Evolutionary conservation across 2,329 filamentous ascomycete species (phyloP).

Genomic region (Tympanopsis confertula): DNA sequence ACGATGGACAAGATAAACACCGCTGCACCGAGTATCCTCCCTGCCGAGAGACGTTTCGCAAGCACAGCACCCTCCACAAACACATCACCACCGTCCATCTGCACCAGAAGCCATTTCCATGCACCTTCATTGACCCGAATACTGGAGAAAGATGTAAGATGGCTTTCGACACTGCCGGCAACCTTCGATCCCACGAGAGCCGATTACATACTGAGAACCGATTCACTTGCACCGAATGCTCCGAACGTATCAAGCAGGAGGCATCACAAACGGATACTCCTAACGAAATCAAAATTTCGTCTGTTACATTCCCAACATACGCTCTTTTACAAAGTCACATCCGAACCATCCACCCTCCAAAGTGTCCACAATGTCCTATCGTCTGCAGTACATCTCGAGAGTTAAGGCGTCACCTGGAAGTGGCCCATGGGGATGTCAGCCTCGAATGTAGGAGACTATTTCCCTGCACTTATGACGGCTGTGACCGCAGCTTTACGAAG

Average conservation of each 20-base stretch:
- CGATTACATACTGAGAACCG: constrained; percentile 58
- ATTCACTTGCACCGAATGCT: constrained; percentile 70
- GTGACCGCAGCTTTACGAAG: constrained; percentile 68
- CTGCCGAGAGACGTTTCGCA: constrained; percentile 72
- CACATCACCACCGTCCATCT: constrained; percentile 72
- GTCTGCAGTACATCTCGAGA: constrained; percentile 55
- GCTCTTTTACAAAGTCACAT: constrained; percentile 64
- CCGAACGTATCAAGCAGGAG: constrained; percentile 19
- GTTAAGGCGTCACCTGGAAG: constrained; percentile 67
- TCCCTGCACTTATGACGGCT: constrained; percentile 55
- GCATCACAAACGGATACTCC: too few species aligned
- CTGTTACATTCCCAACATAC: constrained; percentile 60
- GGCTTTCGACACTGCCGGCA: constrained; percentile 63
- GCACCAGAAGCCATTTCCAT: constrained; percentile 59
- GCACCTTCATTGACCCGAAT: constrained; percentile 32
- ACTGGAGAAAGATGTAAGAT: constrained; percentile 36
- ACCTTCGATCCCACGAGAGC: constrained; percentile 60
- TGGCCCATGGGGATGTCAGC: constrained; percentile 54
- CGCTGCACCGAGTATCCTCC: constrained; percentile 58
- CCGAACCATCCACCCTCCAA: constrained; percentile 52
- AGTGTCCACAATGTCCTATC: constrained; percentile 65
- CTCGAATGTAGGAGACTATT: constrained; percentile 55
- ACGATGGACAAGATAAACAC: constrained; percentile 66
- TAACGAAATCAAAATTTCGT: constrained; percentile 22
- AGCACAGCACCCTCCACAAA: constrained; percentile 73